A percentile compares a stretch with the other conserved stretches of the same genome.
These are phyloP conservation scores for Phoenix dactylifera DNA, from an alignment of 176 grass and related monocot species.

Conservation along the genomic window DNA sequence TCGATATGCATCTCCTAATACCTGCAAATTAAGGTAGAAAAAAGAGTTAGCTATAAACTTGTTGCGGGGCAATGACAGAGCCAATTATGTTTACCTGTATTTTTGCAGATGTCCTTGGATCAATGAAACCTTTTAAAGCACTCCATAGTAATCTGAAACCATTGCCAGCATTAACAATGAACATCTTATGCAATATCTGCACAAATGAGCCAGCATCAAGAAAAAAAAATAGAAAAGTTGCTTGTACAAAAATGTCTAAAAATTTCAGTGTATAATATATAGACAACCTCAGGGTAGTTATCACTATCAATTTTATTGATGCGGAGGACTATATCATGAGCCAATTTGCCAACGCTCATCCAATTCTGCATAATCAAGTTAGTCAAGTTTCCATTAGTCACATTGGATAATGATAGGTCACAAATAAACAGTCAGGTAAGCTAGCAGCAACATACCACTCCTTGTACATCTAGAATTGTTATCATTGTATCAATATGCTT, in stretches of 20 bases:
- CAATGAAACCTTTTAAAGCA: constrained; percentile 42
- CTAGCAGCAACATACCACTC: constrained; percentile 55
- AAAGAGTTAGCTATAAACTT: constrained; percentile 6
- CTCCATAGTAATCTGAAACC: constrained; percentile 44
- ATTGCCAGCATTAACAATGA: constrained; percentile 36
- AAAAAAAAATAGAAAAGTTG: not conserved
- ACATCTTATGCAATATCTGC: constrained; percentile 41
- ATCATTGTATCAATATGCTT: constrained; percentile 16
- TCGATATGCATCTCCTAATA: constrained; percentile 32
- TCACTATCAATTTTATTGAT: constrained; percentile 47
- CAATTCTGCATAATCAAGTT: constrained; percentile 29
- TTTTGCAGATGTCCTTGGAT: constrained; percentile 40
- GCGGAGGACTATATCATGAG: constrained; percentile 28
- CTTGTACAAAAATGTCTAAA: not conserved
- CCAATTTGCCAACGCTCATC: constrained; percentile 37
- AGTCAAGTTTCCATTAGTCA: not conserved
- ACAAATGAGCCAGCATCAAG: constrained; percentile 7
- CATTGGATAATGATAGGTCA: not conserved
- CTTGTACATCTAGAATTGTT: constrained; percentile 85
- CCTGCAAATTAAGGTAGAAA: constrained; percentile 16
- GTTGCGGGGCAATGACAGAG: not conserved
- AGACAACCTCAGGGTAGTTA: constrained; percentile 35
- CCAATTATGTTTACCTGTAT: constrained; percentile 25
- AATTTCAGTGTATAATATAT: too few species aligned
- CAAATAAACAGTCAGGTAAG: not conserved